Conservation (phyloP, 441 rosid genomes). For the Cnidoscolus chayamansa region DNA sequence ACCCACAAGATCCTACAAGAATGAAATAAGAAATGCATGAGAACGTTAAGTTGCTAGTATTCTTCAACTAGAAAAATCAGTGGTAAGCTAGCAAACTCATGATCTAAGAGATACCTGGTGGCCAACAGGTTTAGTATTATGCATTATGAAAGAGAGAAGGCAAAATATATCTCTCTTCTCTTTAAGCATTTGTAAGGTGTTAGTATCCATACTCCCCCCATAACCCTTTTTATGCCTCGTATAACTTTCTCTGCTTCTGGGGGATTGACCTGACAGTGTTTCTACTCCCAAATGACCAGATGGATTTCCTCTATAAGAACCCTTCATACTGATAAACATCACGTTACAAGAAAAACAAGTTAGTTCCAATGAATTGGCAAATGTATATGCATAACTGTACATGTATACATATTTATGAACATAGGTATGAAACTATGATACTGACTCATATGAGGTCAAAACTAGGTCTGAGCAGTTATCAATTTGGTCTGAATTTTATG, state of each 20-base stretch:
- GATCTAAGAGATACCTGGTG: constrained; percentile 67
- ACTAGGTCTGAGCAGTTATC: not conserved
- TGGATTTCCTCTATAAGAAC: constrained; percentile 36
- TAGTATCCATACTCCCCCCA: constrained; percentile 69
- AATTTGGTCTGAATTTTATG: no score
- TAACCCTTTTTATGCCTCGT: constrained; percentile 51
- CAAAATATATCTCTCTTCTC: constrained; percentile 92
- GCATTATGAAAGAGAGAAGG: constrained; percentile 85
- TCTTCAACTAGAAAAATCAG: not conserved
- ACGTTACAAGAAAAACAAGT: constrained; percentile 23
- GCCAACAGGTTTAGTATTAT: constrained; percentile 98
- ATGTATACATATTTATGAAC: no score
- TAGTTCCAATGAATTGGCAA: constrained; percentile 22
- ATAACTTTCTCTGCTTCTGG: constrained; percentile 45
- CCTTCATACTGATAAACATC: constrained; percentile 22
- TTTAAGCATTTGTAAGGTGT: constrained; percentile 72
- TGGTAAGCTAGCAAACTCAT: not conserved
- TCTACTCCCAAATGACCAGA: constrained; percentile 44
- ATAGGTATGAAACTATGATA: not conserved
- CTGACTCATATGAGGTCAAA: not conserved
- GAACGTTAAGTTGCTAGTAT: constrained; percentile 20
- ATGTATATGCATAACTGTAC: not conserved
- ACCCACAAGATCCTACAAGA: constrained; percentile 97
- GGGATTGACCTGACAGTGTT: constrained; percentile 41
- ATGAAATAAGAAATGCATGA: constrained; percentile 18